Evolutionary conservation across 2,329 filamentous ascomycete genomes (phyloP).

Genomic region (Gremmenia infestans): DNA sequence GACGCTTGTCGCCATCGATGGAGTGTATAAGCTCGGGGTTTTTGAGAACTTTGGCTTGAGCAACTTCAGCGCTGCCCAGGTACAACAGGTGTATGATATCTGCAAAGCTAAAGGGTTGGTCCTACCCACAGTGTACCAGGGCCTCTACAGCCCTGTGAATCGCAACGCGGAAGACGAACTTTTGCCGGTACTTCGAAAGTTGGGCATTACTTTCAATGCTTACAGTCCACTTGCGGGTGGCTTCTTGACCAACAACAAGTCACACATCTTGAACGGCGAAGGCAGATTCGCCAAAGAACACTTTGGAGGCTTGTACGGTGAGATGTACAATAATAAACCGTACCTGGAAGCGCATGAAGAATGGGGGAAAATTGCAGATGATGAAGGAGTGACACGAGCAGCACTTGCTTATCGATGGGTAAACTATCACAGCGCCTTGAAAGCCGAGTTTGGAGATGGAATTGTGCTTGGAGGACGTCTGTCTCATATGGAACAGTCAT

Average conservation of each 20-base stretch:
- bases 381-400: constrained; percentile 29
- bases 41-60: constrained; percentile 52
- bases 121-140: constrained; percentile 33
- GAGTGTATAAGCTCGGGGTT: constrained; percentile 73
- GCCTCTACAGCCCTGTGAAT: constrained; percentile 28
- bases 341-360: constrained; percentile 24
- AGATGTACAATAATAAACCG: constrained; percentile 22
- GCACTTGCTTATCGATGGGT: constrained; percentile 36
- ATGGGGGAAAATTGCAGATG: constrained; percentile 28
- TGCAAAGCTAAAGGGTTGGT: constrained; percentile 27
- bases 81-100: constrained; percentile 30
- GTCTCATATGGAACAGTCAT: constrained; percentile 22
- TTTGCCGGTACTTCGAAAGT: constrained; percentile 46
- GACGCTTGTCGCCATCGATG: constrained; percentile 68
- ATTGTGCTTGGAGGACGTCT: constrained; percentile 29
- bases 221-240: constrained; percentile 64
- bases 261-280: constrained; percentile 6
- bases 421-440: constrained; percentile 28
- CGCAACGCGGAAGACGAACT: constrained; percentile 56
- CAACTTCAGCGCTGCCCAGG: constrained; percentile 29
- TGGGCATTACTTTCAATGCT: constrained; percentile 37
- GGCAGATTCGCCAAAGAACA: constrained; percentile 24
- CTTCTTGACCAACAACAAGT: constrained; percentile 41
- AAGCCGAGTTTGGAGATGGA: constrained; percentile 27
- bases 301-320: constrained; percentile 14